These are phyloP conservation scores for Metschnikowia continentalis DNA, from an alignment of 805 yeast species.

Conservation along the genomic window DNA sequence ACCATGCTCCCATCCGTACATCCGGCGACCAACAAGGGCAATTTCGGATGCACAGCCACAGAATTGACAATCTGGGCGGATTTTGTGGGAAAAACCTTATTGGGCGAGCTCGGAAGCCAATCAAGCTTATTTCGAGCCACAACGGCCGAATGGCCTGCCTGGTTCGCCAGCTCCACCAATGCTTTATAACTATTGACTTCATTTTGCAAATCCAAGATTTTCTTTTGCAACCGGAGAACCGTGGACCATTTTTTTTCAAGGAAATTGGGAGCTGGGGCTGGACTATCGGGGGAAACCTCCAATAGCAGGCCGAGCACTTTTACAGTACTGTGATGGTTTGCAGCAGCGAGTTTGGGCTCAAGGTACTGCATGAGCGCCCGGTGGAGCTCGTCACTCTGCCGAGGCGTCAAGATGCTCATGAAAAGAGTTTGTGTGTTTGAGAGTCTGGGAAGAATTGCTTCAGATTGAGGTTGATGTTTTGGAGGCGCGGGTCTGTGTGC, in stretches of 20 bases:
- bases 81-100: constrained; percentile 50
- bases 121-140: constrained; percentile 30
- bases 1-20: constrained; percentile 69
- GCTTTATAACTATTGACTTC: constrained; percentile 48
- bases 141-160: constrained; percentile 11
- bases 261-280: constrained; percentile 31
- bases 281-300: constrained; percentile 18
- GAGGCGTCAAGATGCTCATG: constrained; percentile 30
- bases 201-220: constrained; percentile 65
- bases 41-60: constrained; percentile 68
- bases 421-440: not conserved
- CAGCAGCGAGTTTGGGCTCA: constrained; percentile 25
- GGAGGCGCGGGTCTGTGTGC: not conserved
- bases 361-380: constrained; percentile 48
- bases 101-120: constrained; percentile 60
- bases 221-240: constrained; percentile 72
- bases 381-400: constrained; percentile 45
- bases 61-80: constrained; percentile 53
- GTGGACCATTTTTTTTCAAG: constrained; percentile 86
- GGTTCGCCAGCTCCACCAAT: constrained; percentile 32
- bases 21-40: constrained; percentile 61
- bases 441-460: not conserved
- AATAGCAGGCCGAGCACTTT: constrained; percentile 8
- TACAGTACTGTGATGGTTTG: constrained; percentile 1
- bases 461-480: not conserved